Conservation (phyloP, 768 basidiomycete genomes). For the Pisolithus albus region DNA sequence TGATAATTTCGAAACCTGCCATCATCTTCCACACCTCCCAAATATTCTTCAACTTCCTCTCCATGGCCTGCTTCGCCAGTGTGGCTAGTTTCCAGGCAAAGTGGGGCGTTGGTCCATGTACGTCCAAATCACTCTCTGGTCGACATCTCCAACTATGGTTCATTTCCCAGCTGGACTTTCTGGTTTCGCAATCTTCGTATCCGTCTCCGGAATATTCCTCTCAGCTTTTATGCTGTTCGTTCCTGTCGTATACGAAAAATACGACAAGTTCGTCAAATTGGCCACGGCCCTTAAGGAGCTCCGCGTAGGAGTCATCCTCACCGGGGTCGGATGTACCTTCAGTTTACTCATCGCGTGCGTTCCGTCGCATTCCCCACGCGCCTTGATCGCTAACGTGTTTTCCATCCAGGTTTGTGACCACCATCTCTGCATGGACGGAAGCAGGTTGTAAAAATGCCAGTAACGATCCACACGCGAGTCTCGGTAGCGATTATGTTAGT, state of each 20-base stretch:
- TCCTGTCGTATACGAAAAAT: conserved; percentile 79
- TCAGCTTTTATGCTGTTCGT: conserved; percentile 68
- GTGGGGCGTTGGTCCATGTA: conserved; percentile 81
- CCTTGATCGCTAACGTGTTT: conserved; percentile 12
- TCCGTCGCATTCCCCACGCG: background rate
- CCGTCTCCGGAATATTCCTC: conserved; percentile 65
- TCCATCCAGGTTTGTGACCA: conserved; percentile 56
- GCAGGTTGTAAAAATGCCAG: conserved; percentile 81
- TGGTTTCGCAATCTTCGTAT: conserved; percentile 79
- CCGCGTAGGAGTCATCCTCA: conserved; percentile 79
- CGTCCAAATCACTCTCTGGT: conserved; percentile 26
- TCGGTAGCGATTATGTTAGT: conserved; percentile 58
- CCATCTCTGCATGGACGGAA: conserved; percentile 83
- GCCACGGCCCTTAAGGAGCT: conserved; percentile 78
- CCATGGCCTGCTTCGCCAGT: conserved; percentile 86
- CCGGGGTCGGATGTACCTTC: conserved; percentile 57
- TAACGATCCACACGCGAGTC: conserved; percentile 72
- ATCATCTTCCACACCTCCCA: conserved; percentile 73
- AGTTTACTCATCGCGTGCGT: conserved; percentile 75
- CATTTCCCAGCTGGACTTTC: conserved; percentile 65
- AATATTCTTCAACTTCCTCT: conserved; percentile 88
- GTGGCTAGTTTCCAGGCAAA: conserved; percentile 86
- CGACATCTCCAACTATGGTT: conserved; percentile 9
- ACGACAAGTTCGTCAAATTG: conserved; percentile 69
- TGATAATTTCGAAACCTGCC: conserved; percentile 81